Evolutionary conservation across 352 stramenopile species (phyloP).

Genomic region (Poterioochromonas sp.): DNA sequence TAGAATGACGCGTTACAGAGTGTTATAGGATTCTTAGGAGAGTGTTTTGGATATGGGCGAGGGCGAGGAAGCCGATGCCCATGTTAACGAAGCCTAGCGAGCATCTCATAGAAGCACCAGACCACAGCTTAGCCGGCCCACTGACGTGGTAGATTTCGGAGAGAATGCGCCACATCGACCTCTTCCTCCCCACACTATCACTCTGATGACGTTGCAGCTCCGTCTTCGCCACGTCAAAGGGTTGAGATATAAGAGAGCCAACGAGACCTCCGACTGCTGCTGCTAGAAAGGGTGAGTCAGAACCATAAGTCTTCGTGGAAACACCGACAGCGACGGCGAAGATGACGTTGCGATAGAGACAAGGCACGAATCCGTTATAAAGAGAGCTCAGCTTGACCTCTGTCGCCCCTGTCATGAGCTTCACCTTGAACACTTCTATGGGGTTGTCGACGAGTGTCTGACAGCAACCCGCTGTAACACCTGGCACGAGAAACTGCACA

Average conservation of each 20-base stretch:
- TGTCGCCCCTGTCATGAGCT: background rate
- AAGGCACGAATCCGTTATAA: slow-evolving; percentile 3
- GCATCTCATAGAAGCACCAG: background rate
- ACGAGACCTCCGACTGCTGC: background rate
- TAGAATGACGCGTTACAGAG: no score
- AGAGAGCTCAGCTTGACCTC: background rate
- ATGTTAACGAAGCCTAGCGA: background rate
- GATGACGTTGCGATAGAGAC: background rate
- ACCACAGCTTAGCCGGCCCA: background rate
- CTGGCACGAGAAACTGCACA: background rate
- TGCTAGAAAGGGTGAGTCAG: background rate
- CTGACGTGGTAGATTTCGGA: background rate
- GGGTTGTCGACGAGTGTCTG: background rate
- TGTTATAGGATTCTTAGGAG: no score
- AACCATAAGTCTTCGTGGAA: background rate
- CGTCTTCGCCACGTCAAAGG: background rate
- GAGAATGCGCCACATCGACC: background rate
- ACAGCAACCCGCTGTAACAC: background rate
- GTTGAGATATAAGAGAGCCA: background rate
- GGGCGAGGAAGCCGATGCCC: background rate
- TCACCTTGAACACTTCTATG: slow-evolving; percentile 2
- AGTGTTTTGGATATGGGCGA: background rate
- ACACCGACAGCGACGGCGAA: background rate
- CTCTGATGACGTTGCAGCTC: background rate
- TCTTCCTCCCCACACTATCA: background rate